Conservation (phyloP, 805 yeast species). For the Clavispora carvajalis region DNA sequence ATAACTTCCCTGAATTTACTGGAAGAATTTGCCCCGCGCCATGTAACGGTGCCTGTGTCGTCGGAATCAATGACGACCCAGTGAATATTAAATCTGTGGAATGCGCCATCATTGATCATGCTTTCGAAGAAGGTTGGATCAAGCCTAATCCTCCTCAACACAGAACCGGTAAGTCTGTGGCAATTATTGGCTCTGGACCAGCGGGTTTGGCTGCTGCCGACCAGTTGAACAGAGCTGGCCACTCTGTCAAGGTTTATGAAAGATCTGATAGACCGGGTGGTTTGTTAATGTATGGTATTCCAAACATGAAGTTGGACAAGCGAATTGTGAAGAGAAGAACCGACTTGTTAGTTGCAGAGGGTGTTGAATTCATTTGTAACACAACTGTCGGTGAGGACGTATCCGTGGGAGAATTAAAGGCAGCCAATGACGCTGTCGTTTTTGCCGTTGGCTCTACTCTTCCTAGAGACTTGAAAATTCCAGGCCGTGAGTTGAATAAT, state of each 20-base stretch:
- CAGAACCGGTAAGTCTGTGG: constrained; percentile 83
- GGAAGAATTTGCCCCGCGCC: constrained; percentile 99
- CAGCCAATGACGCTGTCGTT: constrained; percentile 73
- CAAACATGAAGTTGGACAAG: constrained; percentile 97
- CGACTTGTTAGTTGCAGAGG: constrained; percentile 85
- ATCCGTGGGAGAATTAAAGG: constrained; percentile 61
- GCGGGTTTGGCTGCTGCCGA: constrained; percentile 97
- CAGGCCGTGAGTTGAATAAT: constrained; percentile 87
- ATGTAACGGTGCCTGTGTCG: constrained; percentile 91
- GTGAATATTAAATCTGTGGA: constrained; percentile 96
- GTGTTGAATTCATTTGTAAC: constrained; percentile 70
- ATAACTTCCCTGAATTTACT: constrained; percentile 97
- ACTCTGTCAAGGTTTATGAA: constrained; percentile 84
- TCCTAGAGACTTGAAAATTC: constrained; percentile 90
- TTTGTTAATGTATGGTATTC: constrained; percentile 96
- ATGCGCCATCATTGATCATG: constrained; percentile 93
- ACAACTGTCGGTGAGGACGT: constrained; percentile 83
- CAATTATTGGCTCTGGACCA: constrained; percentile 94
- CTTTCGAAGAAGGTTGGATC: constrained; percentile 96
- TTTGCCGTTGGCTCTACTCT: constrained; percentile 93
- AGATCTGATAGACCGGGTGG: constrained; percentile 97
- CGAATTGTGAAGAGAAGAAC: constrained; percentile 88
- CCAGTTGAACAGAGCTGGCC: constrained; percentile 96
- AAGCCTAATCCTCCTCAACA: constrained; percentile 70
- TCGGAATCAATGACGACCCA: constrained; percentile 90